Evolutionary conservation across 106 monocot species (phyloP).

Genomic region (Dioscorea alata): DNA sequence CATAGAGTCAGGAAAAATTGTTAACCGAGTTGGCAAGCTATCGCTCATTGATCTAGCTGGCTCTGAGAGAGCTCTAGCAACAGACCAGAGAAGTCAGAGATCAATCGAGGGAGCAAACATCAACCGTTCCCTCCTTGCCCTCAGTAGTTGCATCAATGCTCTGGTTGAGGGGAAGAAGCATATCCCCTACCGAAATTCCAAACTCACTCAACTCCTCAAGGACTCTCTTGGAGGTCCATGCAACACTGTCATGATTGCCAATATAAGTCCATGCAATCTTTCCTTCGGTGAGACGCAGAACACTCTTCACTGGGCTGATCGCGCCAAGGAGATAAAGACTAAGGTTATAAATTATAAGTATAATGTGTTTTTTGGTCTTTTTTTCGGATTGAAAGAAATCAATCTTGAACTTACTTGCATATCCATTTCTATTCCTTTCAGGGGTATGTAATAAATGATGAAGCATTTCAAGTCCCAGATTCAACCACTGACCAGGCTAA

Average conservation of each 20-base stretch:
- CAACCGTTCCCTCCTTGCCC: constrained; percentile 86
- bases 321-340: constrained; percentile 87
- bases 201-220: constrained; percentile 96
- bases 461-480: constrained; percentile 32
- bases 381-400: background rate
- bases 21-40: constrained; percentile 62
- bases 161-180: constrained; percentile 98
- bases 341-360: constrained; percentile 40
- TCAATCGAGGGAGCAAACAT: constrained; percentile 96
- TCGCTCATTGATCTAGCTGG: constrained; percentile 96
- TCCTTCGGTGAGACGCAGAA: constrained; percentile 91
- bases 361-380: background rate
- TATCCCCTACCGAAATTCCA: constrained; percentile 95
- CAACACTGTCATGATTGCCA: constrained; percentile 98
- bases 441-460: constrained; percentile 44
- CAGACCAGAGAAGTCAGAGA: constrained; percentile 74
- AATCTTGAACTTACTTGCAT: background rate
- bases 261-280: constrained; percentile 75
- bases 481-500: constrained; percentile 57
- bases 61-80: constrained; percentile 88
- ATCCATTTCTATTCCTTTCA: constrained; percentile 8
- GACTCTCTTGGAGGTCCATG: constrained; percentile 89
- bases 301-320: constrained; percentile 97
- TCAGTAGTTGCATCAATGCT: constrained; percentile 96
- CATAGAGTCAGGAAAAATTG: constrained; percentile 25